Evolutionary conservation across 1,139 yeast species (phyloP), one percentile per base, ranked within the genome.

Genomic region (Meyerozyma elateridarum): DNA sequence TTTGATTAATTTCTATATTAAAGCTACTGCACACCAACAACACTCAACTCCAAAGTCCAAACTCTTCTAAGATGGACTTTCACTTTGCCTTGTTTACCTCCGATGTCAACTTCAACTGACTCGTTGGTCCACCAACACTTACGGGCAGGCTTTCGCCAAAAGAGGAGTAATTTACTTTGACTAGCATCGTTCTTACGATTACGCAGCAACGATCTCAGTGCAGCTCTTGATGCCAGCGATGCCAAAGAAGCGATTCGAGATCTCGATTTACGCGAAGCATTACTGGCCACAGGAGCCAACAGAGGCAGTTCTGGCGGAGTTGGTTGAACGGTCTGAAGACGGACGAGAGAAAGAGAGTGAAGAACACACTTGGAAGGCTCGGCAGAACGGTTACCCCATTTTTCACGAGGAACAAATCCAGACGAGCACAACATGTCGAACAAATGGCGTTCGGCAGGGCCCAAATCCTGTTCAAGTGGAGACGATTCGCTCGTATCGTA

Each of bases 101-200:
- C 53, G 7, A 83, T 64, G 21, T 68, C 70, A 20, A 87, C 63
- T 5, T 70, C 73, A 14, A 78, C 64, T 29, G 68, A 62, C 29
- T 76, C 77, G 48, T 82, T 83, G 8, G 85, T 82, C 99, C 99
- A 93, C 99, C 99, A 93, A 60, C 99, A 93, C 54, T 93, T 93
- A 51, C 98, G 73, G 1, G 99, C 99, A 0, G 99, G 99, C 52
- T 91, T 91, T 41, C 96, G 73, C 98, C 98, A 93, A 54, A 93
- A 93, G 37, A 93, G 65, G 24, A 93, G 68, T 34, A 93, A 70
- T 53, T 93, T 91, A 21, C 91, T 85, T 34, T 66, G 69, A 43
- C 56, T 62, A 25, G 58, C 45, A 28, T 61, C 61, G 37, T 55
- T 53, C 43, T 52, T 53, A 39, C 68, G 56, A 20, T 56, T 57